These are phyloP conservation scores for Aspergillus ibericus DNA, from an alignment of 2,329 filamentous ascomycete species.

Conservation along the genomic window DNA sequence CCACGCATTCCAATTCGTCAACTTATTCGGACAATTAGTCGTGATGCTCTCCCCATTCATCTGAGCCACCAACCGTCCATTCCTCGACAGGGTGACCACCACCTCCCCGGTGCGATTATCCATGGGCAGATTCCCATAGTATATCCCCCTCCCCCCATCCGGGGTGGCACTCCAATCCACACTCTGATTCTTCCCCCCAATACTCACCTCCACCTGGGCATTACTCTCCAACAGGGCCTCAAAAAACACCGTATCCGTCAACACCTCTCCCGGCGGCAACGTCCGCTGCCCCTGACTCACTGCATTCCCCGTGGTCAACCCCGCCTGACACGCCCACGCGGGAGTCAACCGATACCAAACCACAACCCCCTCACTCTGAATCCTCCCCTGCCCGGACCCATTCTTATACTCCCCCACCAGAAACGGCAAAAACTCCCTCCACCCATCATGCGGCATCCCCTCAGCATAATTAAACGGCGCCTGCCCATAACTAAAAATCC, in stretches of 20 bases:
- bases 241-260: conserved; percentile 28
- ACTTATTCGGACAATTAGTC: conserved; percentile 19
- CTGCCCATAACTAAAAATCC: conserved; percentile 24
- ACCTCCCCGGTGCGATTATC: conserved; percentile 25
- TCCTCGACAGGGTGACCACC: conserved; percentile 27
- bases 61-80: conserved; percentile 19
- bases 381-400: conserved; percentile 20
- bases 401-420: conserved; percentile 39
- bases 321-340: conserved; percentile 21
- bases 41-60: conserved; percentile 28
- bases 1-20: conserved; percentile 41
- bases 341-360: conserved; percentile 30
- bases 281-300: conserved; percentile 26
- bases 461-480: conserved; percentile 44
- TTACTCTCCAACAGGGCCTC: conserved; percentile 37
- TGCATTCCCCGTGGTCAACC: conserved; percentile 32
- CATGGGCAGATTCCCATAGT: conserved; percentile 32
- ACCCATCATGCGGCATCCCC: conserved; percentile 33
- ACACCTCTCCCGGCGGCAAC: conserved; percentile 17
- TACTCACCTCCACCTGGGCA: conserved; percentile 31
- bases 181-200: conserved; percentile 28
- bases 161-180: conserved; percentile 30
- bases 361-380: conserved; percentile 27
- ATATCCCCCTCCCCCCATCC: conserved; percentile 32
- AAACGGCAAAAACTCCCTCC: conserved; percentile 35